phyloP scores from a whole-genome alignment of 1,139 yeast species.

The Chernovozyma aurita region DNA sequence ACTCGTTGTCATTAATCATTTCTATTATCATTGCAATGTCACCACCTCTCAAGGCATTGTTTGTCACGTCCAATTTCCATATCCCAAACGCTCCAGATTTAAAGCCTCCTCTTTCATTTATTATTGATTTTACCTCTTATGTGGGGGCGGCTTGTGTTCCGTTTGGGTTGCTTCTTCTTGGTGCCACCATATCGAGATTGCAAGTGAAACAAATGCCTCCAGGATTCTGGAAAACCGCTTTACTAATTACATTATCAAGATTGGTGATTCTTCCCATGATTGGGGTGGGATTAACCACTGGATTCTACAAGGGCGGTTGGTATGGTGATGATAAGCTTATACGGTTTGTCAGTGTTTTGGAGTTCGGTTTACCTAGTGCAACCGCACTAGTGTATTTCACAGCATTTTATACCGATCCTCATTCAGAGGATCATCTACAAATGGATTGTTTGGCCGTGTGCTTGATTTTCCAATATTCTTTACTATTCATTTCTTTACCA shows the following conservation, averaged over 20 bases:
- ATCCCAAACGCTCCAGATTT: conserved; percentile 74
- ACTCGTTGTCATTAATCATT: conserved; percentile 58
- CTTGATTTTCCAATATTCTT: conserved; percentile 63
- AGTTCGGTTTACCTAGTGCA: conserved; percentile 82
- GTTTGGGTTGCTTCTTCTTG: conserved; percentile 71
- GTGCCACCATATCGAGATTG: conserved; percentile 81
- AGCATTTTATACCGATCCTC: conserved; percentile 72
- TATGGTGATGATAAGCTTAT: conserved; percentile 45
- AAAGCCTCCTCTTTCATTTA: conserved; percentile 75
- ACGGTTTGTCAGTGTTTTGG: conserved; percentile 67
- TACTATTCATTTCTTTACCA: conserved; percentile 60
- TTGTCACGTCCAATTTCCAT: conserved; percentile 38
- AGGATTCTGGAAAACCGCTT: conserved; percentile 65
- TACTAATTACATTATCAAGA: conserved; percentile 31
- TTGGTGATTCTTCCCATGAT: conserved; percentile 38
- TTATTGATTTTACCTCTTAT: conserved; percentile 75
- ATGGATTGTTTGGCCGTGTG: conserved; percentile 80
- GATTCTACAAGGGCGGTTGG: conserved; percentile 42
- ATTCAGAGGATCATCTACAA: conserved; percentile 57
- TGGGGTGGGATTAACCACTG: conserved; percentile 45
- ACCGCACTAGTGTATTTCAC: conserved; percentile 81
- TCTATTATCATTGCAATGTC: conserved; percentile 71
- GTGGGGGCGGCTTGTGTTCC: conserved; percentile 90
- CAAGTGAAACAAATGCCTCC: conserved; percentile 54
- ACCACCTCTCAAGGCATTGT: conserved; percentile 81